Percentiles rank a stretch among this genome's conserved stretches.
These are phyloP conservation scores for Dryadomyces sulphureus DNA, from an alignment of 2,329 filamentous ascomycete genomes.

Conservation along the genomic window DNA sequence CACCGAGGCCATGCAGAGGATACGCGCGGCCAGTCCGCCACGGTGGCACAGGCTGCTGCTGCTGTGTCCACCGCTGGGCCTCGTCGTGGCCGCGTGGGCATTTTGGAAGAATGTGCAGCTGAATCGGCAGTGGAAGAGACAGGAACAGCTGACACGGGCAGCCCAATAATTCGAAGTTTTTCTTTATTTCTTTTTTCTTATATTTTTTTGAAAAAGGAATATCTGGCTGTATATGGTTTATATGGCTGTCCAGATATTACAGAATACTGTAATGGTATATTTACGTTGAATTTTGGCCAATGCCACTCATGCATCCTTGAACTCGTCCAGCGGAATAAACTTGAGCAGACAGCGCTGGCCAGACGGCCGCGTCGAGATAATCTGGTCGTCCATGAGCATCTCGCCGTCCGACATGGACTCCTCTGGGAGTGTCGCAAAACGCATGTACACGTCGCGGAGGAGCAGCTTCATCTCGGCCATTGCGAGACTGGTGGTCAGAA, in stretches of 20 bases:
- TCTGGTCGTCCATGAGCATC: conserved; percentile 53
- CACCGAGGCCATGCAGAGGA: conserved; percentile 44
- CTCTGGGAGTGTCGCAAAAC: conserved; percentile 40
- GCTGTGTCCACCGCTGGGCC: conserved; percentile 60
- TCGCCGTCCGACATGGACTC: conserved; percentile 33
- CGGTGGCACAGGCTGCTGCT: conserved; percentile 70
- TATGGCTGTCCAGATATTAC: no score
- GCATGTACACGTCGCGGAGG: conserved; percentile 45
- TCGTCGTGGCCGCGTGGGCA: conserved; percentile 52
- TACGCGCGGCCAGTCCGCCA: conserved; percentile 49
- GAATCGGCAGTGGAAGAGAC: conserved; percentile 54
- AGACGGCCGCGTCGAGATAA: conserved; percentile 49
- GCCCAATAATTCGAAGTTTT: no score
- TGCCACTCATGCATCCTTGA: no score
- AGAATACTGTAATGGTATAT: no score
- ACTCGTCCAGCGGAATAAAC: conserved; percentile 21
- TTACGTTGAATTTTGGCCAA: neutral
- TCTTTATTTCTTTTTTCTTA: no score
- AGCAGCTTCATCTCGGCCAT: conserved; percentile 54
- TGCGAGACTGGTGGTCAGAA: conserved; percentile 30
- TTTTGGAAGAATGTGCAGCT: conserved; percentile 57
- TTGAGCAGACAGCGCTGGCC: conserved; percentile 43
- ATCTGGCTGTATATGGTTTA: neutral
- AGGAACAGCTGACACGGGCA: conserved; percentile 32
- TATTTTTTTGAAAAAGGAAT: no score